Percentiles rank a stretch among this genome's conserved stretches.
These are phyloP conservation scores for Sphagnurus paluster DNA, from an alignment of 1,284 basidiomycete species.

Conservation along the genomic window DNA sequence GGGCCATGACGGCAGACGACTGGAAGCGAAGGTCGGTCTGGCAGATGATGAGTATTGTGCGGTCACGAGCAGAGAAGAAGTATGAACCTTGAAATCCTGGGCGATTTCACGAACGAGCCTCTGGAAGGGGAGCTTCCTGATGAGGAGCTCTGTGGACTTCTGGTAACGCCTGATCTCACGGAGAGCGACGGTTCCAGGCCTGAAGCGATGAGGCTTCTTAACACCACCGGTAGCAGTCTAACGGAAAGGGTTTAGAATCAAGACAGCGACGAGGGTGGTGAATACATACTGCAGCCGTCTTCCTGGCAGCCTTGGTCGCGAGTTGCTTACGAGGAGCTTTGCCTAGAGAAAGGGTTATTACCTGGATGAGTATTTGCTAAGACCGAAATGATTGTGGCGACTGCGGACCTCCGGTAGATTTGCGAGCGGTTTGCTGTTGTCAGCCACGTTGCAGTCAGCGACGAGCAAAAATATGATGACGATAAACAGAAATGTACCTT, in stretches of 20 bases:
- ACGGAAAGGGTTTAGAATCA: constrained; percentile 24
- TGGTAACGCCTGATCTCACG: constrained; percentile 98
- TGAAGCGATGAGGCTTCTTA: constrained; percentile 97
- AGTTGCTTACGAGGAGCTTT: constrained; percentile 89
- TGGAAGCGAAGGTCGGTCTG: constrained; percentile 96
- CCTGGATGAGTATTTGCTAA: constrained; percentile 21
- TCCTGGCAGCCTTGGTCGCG: constrained; percentile 88
- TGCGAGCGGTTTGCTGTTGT: constrained; percentile 76
- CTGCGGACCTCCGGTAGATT: constrained; percentile 76
- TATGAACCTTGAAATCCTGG: constrained; percentile 89
- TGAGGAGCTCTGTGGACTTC: constrained; percentile 94
- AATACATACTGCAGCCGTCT: constrained; percentile 70
- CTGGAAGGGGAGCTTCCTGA: constrained; percentile 96
- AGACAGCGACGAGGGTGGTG: constrained; percentile 27
- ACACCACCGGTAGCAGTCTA: constrained; percentile 90
- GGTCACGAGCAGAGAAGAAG: background rate
- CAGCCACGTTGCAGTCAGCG: constrained; percentile 33
- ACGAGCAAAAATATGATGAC: constrained; percentile 25
- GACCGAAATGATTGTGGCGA: constrained; percentile 13
- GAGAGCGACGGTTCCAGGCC: constrained; percentile 96
- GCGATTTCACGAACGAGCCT: constrained; percentile 95
- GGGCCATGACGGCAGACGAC: constrained; percentile 92
- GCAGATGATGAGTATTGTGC: constrained; percentile 8
- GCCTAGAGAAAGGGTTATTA: constrained; percentile 40
- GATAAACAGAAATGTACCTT: constrained; percentile 48